Base-by-base conservation (phyloP, 371 early-diverging fungal genomes). In the Gilbertella persicaria region DNA sequence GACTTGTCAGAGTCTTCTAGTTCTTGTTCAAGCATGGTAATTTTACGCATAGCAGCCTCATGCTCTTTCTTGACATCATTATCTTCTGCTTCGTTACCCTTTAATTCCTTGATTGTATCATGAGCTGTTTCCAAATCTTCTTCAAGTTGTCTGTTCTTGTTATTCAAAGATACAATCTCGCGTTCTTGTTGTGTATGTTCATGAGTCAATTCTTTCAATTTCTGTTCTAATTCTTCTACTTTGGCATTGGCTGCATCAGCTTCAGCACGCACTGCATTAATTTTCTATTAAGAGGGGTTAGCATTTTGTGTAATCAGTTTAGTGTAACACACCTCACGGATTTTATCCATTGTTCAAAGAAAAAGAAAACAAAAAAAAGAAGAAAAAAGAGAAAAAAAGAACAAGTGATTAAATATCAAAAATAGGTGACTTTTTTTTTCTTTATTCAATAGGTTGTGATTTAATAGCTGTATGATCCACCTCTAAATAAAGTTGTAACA, bases 181-280 rank as follows among this genome's bases (percentile, higher is more conserved):
- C 88, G 86, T 38, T 92, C 92, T 56, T 84, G 86, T 53, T 74
- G 70, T 33, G 75, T 79, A 50, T 82, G 75, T 53, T 84, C 78
- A 42, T 82, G 78, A 50, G 73, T 62, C 20, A 83, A 52, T 42
- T 55, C 60, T 66, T 89, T 91, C 48, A 79, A 61, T 30, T 81
- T 75, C 33, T 56, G 57, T 66, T 88, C 89, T 30, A 87, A 78
- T 19, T 74, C 69, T 17, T 87, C 88, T 28, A 83, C 90, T 28
- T 83, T 84, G 51, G 76, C 80, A 54, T 67, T 67, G 50, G 86
- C 85, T 12, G 75, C 81, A 28, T 92, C 91, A 38, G 83, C 82
- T 66, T 91, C 88, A 36, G 79, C 79, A 42, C 91, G 89, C 45
- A 89, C 71, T 42, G 26, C 52, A 33, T 63, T 64, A 56, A 91